These are phyloP conservation scores for Chytriomyces sp. DNA, from an alignment of 192 early-diverging fungal genomes.

Conservation along the genomic window DNA sequence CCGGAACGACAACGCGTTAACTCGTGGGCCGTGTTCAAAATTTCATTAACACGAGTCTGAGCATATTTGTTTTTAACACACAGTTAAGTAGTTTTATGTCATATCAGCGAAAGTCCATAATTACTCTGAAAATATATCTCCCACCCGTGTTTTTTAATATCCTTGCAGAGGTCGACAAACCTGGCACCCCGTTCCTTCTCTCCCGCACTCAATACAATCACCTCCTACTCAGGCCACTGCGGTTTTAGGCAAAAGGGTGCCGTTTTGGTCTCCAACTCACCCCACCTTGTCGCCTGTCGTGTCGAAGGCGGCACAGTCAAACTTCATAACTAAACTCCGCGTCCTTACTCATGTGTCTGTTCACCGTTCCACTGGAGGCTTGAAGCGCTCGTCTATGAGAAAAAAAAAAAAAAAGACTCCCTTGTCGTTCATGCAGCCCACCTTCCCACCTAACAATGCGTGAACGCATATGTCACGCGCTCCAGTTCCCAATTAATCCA, in stretches of 20 bases:
- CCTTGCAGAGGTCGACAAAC: constrained; percentile 22
- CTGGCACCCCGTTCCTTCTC: neutral
- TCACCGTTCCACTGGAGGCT: constrained; percentile 45
- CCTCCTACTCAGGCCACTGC: neutral
- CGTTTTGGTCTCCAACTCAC: constrained; percentile 33
- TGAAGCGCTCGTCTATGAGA: constrained; percentile 24
- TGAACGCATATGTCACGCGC: constrained; percentile 58
- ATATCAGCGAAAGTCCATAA: constrained; percentile 20
- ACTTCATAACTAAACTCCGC: constrained; percentile 14
- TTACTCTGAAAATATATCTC: neutral
- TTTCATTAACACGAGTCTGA: neutral
- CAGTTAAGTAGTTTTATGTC: too few relatives aligned
- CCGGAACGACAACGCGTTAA: too few relatives aligned
- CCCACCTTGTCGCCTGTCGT: neutral
- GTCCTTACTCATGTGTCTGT: constrained; percentile 27
- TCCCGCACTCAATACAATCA: neutral
- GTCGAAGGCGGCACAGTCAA: constrained; percentile 10
- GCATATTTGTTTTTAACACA: neutral
- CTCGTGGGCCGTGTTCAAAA: neutral
- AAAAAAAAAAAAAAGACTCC: constrained; percentile 19
- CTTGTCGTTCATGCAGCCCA: constrained; percentile 49
- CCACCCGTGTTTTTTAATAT: constrained; percentile 15
- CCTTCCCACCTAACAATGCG: constrained; percentile 55
- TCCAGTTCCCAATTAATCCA: constrained; percentile 64
- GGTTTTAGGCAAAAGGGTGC: constrained; percentile 31